A percentile compares a stretch with the other conserved stretches of the same genome.
Conservation (phyloP, 1,139 yeast genomes). For the Spencermartinsiella ligniputridi region DNA sequence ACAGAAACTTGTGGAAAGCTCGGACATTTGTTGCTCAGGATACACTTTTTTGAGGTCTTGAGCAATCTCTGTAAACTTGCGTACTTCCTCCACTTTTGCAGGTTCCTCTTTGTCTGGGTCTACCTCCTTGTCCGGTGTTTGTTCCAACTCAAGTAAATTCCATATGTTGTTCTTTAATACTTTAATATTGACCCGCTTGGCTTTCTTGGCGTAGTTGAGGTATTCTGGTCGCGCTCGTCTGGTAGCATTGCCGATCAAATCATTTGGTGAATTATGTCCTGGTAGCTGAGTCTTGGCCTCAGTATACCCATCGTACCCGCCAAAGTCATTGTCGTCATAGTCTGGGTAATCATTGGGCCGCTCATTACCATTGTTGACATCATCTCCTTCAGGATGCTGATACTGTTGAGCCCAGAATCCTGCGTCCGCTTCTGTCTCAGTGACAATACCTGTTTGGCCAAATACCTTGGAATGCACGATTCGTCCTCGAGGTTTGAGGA, state of each 20-base stretch:
- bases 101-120: slow-evolving; percentile 8
- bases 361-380: slow-evolving; percentile 31
- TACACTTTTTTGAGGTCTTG: slow-evolving; percentile 33
- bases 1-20: slow-evolving; percentile 81
- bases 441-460: slow-evolving; percentile 4
- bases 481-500: slow-evolving; percentile 55
- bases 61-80: slow-evolving; percentile 47
- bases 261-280: background rate
- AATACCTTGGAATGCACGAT: slow-evolving; percentile 14
- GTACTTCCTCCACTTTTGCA: slow-evolving; percentile 19
- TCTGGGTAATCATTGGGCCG: slow-evolving; percentile 18
- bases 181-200: slow-evolving; percentile 82
- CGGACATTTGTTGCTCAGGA: slow-evolving; percentile 39
- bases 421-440: slow-evolving; percentile 27
- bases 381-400: slow-evolving; percentile 39
- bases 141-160: slow-evolving; percentile 42
- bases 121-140: slow-evolving; percentile 15
- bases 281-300: slow-evolving; percentile 2
- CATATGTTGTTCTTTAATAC: slow-evolving; percentile 78
- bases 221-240: slow-evolving; percentile 48
- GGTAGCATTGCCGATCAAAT: slow-evolving; percentile 8
- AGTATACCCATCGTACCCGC: slow-evolving; percentile 3
- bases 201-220: slow-evolving; percentile 71
- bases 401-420: slow-evolving; percentile 62
- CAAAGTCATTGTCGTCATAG: slow-evolving; percentile 12